Conservation (phyloP, 2,329 filamentous ascomycete genomes). For the Esteya vermicola region DNA sequence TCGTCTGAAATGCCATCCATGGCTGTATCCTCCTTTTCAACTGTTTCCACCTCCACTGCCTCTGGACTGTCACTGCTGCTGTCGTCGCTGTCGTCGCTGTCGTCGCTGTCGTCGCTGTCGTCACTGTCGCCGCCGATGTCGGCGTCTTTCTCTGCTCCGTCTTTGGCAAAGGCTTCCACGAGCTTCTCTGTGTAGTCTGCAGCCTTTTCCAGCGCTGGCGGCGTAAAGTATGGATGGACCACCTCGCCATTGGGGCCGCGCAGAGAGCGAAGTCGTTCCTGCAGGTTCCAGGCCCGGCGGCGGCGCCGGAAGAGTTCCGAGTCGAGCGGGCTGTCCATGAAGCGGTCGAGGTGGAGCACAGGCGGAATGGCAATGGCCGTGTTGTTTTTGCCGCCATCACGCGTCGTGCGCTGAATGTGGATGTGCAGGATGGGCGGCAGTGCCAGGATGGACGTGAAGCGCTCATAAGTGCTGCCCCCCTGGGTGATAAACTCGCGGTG, state of each 20-base stretch:
- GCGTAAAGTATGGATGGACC: neutral
- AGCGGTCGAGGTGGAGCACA: slow-evolving; percentile 75
- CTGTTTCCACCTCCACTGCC: no score
- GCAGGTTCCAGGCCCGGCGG: slow-evolving; percentile 60
- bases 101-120: neutral
- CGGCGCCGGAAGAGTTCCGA: slow-evolving; percentile 50
- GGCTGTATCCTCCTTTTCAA: no score
- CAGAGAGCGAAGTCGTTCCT: slow-evolving; percentile 44
- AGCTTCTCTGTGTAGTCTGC: slow-evolving; percentile 4
- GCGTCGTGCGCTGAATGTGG: slow-evolving; percentile 71
- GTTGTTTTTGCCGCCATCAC: slow-evolving; percentile 59
- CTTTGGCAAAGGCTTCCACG: neutral
- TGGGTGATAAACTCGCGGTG: slow-evolving; percentile 63
- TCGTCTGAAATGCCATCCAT: neutral
- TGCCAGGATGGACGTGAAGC: slow-evolving; percentile 58
- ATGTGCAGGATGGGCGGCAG: slow-evolving; percentile 79
- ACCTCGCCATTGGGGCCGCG: slow-evolving; percentile 22
- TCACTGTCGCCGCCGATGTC: neutral
- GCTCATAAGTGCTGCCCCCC: slow-evolving; percentile 37
- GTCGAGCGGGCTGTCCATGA: slow-evolving; percentile 54
- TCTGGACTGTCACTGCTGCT: neutral
- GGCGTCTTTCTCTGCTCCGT: neutral
- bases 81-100: neutral
- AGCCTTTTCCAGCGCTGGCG: neutral
- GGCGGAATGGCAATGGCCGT: slow-evolving; percentile 69